Base-by-base conservation (phyloP, 208 protist genomes). In the Borovskyia barvae region DNA sequence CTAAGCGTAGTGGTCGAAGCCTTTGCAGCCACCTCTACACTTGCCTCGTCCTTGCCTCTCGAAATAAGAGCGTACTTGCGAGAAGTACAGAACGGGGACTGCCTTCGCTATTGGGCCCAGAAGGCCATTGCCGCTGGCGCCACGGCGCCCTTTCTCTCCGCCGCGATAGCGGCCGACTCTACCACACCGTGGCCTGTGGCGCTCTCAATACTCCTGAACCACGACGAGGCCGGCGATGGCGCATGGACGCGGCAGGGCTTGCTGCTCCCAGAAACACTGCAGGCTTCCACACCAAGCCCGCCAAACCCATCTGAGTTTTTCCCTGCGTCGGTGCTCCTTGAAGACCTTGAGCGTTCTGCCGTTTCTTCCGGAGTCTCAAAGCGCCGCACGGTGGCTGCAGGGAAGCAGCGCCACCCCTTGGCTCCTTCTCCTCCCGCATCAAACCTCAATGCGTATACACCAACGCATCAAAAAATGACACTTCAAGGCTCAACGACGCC, bases 21-120 rank as follows among this genome's bases (percentile, higher is more conserved):
- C 1, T 47, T 69, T 7, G 19, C 28, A 0, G 11, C 47, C 5
- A 37, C 53, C 5, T 25, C 39, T 2, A n/a, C 37, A 11, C 32
- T 33, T 1, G 33, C 46, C 5, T 19, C 22, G 2, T 24, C 48
- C 33, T 24, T 70, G 47, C 63, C 63, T 9, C 17, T 17, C 5
- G 63, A 70, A 37, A 55, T 70, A 33, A 30, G 29, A 5, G 53
- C 54, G 26, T 70, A 70, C 40, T 53, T 70, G 33, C 41, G 29
- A 32, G 63, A 58, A 5, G 46, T 52, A 24, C 45, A 57, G 24
- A 49, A 56, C 28, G 28, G 45, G 0, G 35, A 5, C 19, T 24
- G 36, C 11, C 7, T 62, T 28, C 43, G 39, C 1, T 57, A 56
- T 30, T 70, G 63, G 63, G 53, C 43, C 37, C 15, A 48, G 5